These are phyloP conservation scores for Tolypocladium cylindrosporum DNA, from an alignment of 2,329 filamentous ascomycete genomes.

Conservation along the genomic window DNA sequence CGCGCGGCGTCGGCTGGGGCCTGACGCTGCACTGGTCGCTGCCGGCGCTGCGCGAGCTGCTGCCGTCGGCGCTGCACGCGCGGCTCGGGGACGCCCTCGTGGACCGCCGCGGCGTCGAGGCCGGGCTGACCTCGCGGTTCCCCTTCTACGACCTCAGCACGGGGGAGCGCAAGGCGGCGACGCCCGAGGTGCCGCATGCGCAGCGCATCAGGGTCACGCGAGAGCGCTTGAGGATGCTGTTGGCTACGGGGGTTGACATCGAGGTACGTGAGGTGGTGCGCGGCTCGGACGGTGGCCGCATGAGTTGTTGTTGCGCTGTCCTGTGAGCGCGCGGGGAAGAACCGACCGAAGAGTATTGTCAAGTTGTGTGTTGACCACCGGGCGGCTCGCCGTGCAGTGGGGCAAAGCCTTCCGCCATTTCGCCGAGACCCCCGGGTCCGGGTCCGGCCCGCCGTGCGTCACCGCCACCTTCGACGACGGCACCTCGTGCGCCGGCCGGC, in stretches of 20 bases:
- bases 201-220: constrained; percentile 37
- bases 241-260: constrained; percentile 35
- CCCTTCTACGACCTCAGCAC: constrained; percentile 46
- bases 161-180: constrained; percentile 27
- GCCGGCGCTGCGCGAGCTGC: constrained; percentile 36
- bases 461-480: constrained; percentile 37
- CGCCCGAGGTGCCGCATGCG: constrained; percentile 32
- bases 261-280: constrained; percentile 21
- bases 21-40: constrained; percentile 55
- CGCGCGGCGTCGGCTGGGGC: constrained; percentile 48
- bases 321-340: too few species aligned
- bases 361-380: background rate
- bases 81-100: constrained; percentile 42
- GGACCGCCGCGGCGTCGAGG: constrained; percentile 36
- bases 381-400: constrained; percentile 21
- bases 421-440: constrained; percentile 13
- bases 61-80: constrained; percentile 34
- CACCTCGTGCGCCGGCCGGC: constrained; percentile 25
- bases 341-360: too few species aligned
- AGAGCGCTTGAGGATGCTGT: constrained; percentile 31
- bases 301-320: too few species aligned
- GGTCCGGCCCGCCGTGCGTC: constrained; percentile 15
- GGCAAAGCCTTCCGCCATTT: constrained; percentile 23
- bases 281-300: background rate
- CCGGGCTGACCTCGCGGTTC: constrained; percentile 37